These are phyloP conservation scores for Venturia carpophila DNA, from an alignment of 2,329 filamentous ascomycete species.

Conservation along the genomic window DNA sequence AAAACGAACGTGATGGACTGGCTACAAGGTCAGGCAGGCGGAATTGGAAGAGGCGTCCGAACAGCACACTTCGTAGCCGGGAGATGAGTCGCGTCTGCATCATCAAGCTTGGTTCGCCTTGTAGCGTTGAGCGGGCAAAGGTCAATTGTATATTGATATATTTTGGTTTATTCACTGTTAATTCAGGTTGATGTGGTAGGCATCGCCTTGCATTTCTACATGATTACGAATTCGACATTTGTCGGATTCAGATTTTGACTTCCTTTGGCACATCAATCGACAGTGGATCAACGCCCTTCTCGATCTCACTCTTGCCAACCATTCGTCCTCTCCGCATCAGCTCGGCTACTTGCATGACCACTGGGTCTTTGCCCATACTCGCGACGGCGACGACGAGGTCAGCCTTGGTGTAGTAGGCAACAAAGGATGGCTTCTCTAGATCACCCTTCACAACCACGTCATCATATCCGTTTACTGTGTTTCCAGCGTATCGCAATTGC, in stretches of 20 bases:
- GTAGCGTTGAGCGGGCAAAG: background rate
- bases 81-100: too few relatives aligned
- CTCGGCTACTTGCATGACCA: slow-evolving; percentile 74
- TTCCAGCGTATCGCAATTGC: slow-evolving; percentile 90
- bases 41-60: background rate
- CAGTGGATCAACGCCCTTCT: slow-evolving; percentile 49
- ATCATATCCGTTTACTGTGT: slow-evolving; percentile 66
- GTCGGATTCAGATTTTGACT: background rate
- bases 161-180: background rate
- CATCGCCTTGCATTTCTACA: background rate
- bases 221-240: background rate
- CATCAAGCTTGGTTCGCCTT: background rate
- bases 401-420: slow-evolving; percentile 80
- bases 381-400: slow-evolving; percentile 85
- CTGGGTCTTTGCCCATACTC: slow-evolving; percentile 82
- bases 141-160: too few relatives aligned
- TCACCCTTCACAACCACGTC: slow-evolving; percentile 74
- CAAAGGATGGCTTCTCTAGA: slow-evolving; percentile 66
- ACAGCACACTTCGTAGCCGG: too few relatives aligned
- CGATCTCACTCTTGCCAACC: slow-evolving; percentile 70
- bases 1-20: background rate
- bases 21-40: background rate
- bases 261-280: slow-evolving; percentile 15
- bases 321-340: slow-evolving; percentile 78
- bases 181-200: background rate